Percentiles rank a stretch among this genome's conserved stretches.
phyloP scores from a whole-genome alignment of 1,284 basidiomycete species.

The Ganoderma multipileum region DNA sequence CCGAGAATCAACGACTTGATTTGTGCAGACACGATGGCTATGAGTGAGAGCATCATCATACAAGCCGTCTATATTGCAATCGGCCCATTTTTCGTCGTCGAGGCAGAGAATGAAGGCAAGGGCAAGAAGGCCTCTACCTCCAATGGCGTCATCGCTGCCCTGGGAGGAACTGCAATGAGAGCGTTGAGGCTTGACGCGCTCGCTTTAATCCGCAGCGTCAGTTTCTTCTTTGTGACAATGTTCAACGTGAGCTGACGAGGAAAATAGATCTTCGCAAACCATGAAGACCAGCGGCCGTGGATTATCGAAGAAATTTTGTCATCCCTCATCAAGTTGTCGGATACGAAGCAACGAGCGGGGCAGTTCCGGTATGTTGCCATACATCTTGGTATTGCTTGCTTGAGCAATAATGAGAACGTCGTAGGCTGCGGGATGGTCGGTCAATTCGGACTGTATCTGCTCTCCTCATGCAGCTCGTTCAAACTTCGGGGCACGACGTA shows the following conservation, averaged over 20 bases:
- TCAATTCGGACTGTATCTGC: conserved; percentile 94
- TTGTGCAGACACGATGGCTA: conserved; percentile 70
- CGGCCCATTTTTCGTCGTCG: conserved; percentile 90
- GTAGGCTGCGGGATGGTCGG: conserved; percentile 78
- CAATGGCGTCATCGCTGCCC: conserved; percentile 61
- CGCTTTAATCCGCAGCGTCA: conserved; percentile 82
- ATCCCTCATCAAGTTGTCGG: conserved; percentile 89
- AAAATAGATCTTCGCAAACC: conserved; percentile 90
- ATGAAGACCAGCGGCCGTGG: conserved; percentile 91
- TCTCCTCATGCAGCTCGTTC: conserved; percentile 92
- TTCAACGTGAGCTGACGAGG: conserved; percentile 89
- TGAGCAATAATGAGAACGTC: neutral
- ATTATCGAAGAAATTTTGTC: conserved; percentile 95
- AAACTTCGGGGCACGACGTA: conserved; percentile 89
- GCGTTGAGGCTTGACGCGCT: conserved; percentile 84
- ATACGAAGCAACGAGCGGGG: conserved; percentile 86
- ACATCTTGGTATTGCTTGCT: neutral
- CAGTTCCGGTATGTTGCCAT: conserved; percentile 74
- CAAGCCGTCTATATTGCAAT: conserved; percentile 92
- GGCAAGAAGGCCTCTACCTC: conserved; percentile 53
- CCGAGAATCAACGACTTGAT: conserved; percentile 75
- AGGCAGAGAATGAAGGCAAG: conserved; percentile 59
- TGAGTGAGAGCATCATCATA: conserved; percentile 90
- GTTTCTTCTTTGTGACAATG: conserved; percentile 54
- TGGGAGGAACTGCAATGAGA: conserved; percentile 80